Percentiles rank a stretch among this genome's conserved stretches.
Conservation (phyloP, 2,329 filamentous ascomycete genomes). For the Cercospora janseana region DNA sequence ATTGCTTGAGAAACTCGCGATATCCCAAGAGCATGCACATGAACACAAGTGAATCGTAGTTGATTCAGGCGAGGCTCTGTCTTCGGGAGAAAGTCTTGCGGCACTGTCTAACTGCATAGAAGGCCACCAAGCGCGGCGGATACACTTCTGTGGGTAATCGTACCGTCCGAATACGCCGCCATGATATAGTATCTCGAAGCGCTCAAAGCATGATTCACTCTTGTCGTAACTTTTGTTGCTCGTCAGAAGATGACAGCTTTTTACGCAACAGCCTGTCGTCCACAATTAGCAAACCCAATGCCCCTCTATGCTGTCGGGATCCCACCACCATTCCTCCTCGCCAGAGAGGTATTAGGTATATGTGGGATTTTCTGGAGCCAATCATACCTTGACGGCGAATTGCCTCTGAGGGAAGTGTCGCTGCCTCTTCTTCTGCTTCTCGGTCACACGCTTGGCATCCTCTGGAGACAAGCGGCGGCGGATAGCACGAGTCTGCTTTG, state of each 20-base stretch:
- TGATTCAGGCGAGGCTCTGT: no score
- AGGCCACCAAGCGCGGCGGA: constrained; percentile 3
- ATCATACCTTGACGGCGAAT: constrained; percentile 90
- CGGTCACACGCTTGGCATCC: constrained; percentile 78
- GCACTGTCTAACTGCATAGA: constrained; percentile 13
- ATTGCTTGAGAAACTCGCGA: no score
- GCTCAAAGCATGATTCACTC: constrained; percentile 6
- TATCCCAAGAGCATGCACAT: no score
- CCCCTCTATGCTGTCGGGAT: not conserved
- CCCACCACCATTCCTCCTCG: constrained; percentile 18
- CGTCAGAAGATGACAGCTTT: not conserved
- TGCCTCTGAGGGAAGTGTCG: constrained; percentile 98
- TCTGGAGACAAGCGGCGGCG: constrained; percentile 90
- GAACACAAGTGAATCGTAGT: no score
- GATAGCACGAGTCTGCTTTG: constrained; percentile 98
- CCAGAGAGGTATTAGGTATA: constrained; percentile 17
- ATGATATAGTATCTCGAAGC: constrained; percentile 11
- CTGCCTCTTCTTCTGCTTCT: constrained; percentile 95
- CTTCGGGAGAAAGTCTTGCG: constrained; percentile 11
- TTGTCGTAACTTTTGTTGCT: constrained; percentile 11
- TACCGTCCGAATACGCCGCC: constrained; percentile 11
- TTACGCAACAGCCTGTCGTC: constrained; percentile 10
- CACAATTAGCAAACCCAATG: constrained; percentile 4
- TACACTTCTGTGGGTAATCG: not conserved
- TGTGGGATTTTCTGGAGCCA: constrained; percentile 12